Base-by-base conservation (phyloP, 169 alveolate species). In the Haemoproteus tartakovskyi region DNA sequence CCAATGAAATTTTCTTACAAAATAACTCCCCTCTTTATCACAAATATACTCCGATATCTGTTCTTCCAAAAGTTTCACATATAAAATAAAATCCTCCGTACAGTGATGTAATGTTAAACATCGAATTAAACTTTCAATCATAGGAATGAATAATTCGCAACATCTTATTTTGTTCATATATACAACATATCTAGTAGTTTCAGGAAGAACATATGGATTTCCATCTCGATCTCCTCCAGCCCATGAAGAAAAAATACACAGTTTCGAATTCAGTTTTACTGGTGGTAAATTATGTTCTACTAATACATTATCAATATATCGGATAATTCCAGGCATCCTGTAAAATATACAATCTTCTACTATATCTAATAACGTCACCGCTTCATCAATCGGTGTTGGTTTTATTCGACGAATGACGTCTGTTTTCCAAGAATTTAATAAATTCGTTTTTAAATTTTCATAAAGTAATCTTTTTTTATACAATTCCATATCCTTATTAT, bases 171-270 rank as follows among this genome's bases (percentile, higher is more conserved):
- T 64, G 78, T 85, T 84, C 80, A 79, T 80, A 37, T 80, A 85
- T 9, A 82, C 87, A 16, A 87, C 89, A 37, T 85, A 54, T 78
- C 80, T 82, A 5, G 95, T 91, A 19, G 90, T 81, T 47, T 87
- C 88, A 2, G 93, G 91, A 37, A 93, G 85, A 19, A 91, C 95
- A 48, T 52, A 89, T 48, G 95, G 95, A 64, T 91, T 91, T n/a
- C 95, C 95, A 80, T 91, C 95, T 41, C 95, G 63, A 29, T 91
- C 95, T 0, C 95, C 95, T 5, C 95, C 95, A 30, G 91, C 93
- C 95, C 95, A 91, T 24, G 93, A 89, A 5, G 92, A 86, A 56
- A 82, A 89, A 11, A 64, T 63, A 54, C 88, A 89, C 12, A 87
- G 43, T 79, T 79, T 78, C n/a, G 86, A 57, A 8, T 33, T 86